phyloP scores from a whole-genome alignment of 345 rosid genomes.

The Nephelium lappaceum region DNA sequence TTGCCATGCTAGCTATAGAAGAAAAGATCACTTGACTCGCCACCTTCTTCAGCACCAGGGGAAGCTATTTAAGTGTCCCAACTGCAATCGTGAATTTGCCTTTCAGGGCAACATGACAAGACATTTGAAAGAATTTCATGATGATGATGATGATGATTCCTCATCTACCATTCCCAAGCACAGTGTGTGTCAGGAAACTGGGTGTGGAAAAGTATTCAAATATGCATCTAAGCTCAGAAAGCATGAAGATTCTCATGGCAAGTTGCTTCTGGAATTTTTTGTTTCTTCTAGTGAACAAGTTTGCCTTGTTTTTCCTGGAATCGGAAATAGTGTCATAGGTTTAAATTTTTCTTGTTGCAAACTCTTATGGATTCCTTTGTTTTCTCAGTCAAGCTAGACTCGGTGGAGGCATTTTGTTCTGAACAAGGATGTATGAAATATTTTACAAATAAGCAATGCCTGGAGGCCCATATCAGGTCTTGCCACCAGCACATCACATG shows the following conservation, averaged over 20 bases:
- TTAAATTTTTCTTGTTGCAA: background rate
- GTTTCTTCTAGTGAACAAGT: too few relatives aligned
- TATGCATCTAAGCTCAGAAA: constrained; percentile 59
- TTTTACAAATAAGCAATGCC: constrained; percentile 70
- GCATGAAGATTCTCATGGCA: constrained; percentile 85
- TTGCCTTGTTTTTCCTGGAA: background rate
- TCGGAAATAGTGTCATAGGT: background rate
- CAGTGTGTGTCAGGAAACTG: constrained; percentile 62
- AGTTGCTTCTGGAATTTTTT: constrained; percentile 15
- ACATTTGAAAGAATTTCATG: constrained; percentile 62
- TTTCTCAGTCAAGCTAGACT: constrained; percentile 67
- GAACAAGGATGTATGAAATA: constrained; percentile 76
- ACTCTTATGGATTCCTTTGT: constrained; percentile 18
- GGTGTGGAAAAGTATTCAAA: constrained; percentile 80
- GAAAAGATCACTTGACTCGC: constrained; percentile 91
- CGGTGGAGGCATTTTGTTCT: constrained; percentile 73
- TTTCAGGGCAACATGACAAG: constrained; percentile 58
- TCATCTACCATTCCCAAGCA: constrained; percentile 33
- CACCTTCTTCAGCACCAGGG: constrained; percentile 76
- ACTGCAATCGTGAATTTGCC: constrained; percentile 53
- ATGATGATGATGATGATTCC: constrained; percentile 18
- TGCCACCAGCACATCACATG: constrained; percentile 67
- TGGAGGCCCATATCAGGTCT: constrained; percentile 61
- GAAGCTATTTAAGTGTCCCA: constrained; percentile 70
- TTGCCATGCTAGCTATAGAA: constrained; percentile 71